Evolutionary conservation across 2,329 filamentous ascomycete species (phyloP), one percentile per base, ranked within the genome.

Genomic region (Fusarium sp.): DNA sequence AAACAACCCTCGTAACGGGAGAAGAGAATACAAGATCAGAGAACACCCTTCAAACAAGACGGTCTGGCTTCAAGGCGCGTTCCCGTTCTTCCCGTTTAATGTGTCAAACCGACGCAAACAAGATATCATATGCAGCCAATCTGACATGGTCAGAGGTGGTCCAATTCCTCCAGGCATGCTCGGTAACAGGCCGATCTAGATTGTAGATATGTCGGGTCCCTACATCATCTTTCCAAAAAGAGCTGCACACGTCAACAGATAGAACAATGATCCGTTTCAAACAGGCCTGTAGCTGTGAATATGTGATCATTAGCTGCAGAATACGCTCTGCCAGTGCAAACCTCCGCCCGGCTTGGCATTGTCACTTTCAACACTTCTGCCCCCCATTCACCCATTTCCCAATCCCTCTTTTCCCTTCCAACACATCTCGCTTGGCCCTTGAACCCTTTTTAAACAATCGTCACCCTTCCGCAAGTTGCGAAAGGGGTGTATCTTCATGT

Each of bases 31-130:
- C 56, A 64, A 62, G 62, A 62, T 65, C 62, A 41, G 38, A n/a
- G 38, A 29, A 20, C 29, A 20, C 17, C 15, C 42, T 58, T 56
- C 50, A 71, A 68, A 68, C 62, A 41, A 38, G 38, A 33, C 62
- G 71, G 67, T 39, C 62, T 61, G 22, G 33, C 49, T 58, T 46
- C 31, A 46, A 39, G 27, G 60, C 29, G 63, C 54, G 58, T 42
- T 64, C 53, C 70, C 72, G 54, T 65, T 67, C 58, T 66, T 62
- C 53, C 72, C 64, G 47, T 45, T 17, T 22, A 50, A 62, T 36
- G n/a, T 41, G 39, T 45, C 73, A 76, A 75, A 73, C 69, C 54
- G n/a, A 27, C 13, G 35, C 68, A 73, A 65, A 60, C 64, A 35
- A 59, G 31, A 60, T 49, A 42, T 49, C 15, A 42, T 50, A 20